A percentile compares a stretch with the other conserved stretches of the same genome.
phyloP scores from a whole-genome alignment of 495 filamentous ascomycete species.

The Xylaria telfairii region DNA sequence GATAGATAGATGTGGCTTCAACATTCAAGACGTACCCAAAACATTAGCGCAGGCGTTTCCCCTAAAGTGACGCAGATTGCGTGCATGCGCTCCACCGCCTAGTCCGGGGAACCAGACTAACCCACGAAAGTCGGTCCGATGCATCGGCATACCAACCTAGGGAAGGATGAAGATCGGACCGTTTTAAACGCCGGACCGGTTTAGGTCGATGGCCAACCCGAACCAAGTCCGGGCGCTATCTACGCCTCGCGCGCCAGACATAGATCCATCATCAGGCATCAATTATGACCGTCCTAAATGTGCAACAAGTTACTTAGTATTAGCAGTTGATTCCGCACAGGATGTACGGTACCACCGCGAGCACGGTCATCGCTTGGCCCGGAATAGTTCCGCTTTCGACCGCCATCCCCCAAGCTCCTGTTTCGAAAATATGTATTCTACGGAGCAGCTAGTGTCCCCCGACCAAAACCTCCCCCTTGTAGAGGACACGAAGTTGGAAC shows the following conservation, averaged over 20 bases:
- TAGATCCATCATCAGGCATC: background rate
- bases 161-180: background rate
- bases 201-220: background rate
- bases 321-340: background rate
- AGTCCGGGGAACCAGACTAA: background rate
- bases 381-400: too few relatives aligned
- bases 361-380: background rate
- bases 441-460: background rate
- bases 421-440: background rate
- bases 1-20: too few relatives aligned
- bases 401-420: too few relatives aligned
- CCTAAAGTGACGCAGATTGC: background rate
- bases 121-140: constrained; percentile 3
- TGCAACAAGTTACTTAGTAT: background rate
- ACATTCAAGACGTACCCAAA: too few relatives aligned
- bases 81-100: background rate
- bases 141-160: background rate
- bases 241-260: background rate
- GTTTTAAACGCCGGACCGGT: background rate
- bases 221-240: background rate
- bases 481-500: too few relatives aligned
- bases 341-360: background rate
- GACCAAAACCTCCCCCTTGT: too few relatives aligned
- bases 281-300: background rate
- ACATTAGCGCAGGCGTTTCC: background rate